A percentile compares a stretch with the other conserved stretches of the same genome.
These are phyloP conservation scores for Arthroderma sp. DNA, from an alignment of 2,329 filamentous ascomycete species.

Conservation along the genomic window DNA sequence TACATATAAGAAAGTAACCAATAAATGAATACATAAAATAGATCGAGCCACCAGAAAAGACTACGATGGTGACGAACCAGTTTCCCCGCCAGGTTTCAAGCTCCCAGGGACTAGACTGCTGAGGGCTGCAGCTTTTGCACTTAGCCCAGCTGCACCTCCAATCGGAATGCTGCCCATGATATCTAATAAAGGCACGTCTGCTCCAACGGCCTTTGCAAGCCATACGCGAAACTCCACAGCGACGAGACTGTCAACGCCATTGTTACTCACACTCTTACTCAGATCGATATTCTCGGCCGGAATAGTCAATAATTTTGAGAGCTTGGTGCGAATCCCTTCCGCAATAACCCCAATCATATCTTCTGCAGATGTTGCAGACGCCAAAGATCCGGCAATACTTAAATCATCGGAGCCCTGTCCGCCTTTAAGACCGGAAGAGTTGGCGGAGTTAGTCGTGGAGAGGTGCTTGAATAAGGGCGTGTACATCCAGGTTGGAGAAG, in stretches of 20 bases:
- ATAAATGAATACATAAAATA: too few species aligned
- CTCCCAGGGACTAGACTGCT: constrained; percentile 2
- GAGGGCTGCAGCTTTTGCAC: constrained; percentile 2
- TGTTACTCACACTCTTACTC: constrained; percentile 7
- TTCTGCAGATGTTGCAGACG: neutral
- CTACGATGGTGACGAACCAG: too few species aligned
- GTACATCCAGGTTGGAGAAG: constrained; percentile 11
- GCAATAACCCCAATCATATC: constrained; percentile 1
- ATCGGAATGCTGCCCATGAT: constrained; percentile 10
- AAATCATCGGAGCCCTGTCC: neutral
- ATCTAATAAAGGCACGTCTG: constrained; percentile 13
- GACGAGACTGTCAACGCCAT: constrained; percentile 18
- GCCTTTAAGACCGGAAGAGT: too few species aligned
- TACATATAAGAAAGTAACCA: too few species aligned
- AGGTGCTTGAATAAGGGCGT: constrained; percentile 15
- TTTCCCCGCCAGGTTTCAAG: constrained; percentile 1
- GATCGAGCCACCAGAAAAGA: too few species aligned
- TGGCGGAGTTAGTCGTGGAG: constrained; percentile 2
- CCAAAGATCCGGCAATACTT: constrained; percentile 2
- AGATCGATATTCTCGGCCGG: constrained; percentile 8
- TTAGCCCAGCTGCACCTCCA: neutral
- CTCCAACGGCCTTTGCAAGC: constrained; percentile 16
- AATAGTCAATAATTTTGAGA: constrained; percentile 5
- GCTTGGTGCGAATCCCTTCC: constrained; percentile 4
- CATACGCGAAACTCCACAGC: constrained; percentile 21